Percentiles rank a stretch among this genome's conserved stretches.
These are phyloP conservation scores for Citrus medica DNA, from an alignment of 345 rosid genomes.

Conservation along the genomic window DNA sequence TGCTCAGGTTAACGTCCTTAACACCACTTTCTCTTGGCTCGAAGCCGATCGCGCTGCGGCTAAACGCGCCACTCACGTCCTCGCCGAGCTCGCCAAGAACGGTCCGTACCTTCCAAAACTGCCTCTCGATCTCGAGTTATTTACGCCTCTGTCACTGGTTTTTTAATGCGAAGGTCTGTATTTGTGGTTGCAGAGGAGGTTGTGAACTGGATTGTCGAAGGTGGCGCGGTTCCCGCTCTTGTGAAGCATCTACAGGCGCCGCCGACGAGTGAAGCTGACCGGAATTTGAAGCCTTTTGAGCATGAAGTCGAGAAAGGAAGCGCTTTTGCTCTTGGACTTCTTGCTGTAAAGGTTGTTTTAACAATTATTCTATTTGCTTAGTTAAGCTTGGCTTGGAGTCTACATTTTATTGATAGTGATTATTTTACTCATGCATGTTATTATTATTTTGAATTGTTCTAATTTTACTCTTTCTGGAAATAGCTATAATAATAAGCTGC, in stretches of 20 bases:
- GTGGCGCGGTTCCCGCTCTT: constrained; percentile 91
- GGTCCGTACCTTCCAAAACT: constrained; percentile 35
- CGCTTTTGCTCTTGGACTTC: constrained; percentile 94
- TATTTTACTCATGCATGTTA: background rate
- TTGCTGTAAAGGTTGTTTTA: constrained; percentile 78
- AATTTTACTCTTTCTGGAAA: background rate
- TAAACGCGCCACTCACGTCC: constrained; percentile 91
- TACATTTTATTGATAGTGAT: background rate
- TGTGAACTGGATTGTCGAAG: constrained; percentile 92
- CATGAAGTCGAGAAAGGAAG: constrained; percentile 99
- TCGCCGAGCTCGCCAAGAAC: constrained; percentile 97
- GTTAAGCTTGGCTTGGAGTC: background rate
- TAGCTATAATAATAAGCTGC: background rate
- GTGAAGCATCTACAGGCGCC: constrained; percentile 92
- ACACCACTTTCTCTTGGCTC: constrained; percentile 73
- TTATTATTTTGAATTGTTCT: background rate
- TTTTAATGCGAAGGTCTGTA: background rate
- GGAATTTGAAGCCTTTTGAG: constrained; percentile 62
- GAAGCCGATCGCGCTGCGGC: constrained; percentile 94
- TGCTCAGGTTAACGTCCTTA: constrained; percentile 71
- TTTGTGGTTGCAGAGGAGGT: constrained; percentile 70
- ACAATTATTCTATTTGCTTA: background rate
- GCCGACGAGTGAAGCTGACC: constrained; percentile 49
- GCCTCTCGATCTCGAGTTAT: constrained; percentile 27
- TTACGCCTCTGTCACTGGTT: constrained; percentile 11